Conservation (phyloP, 257 asterid species). For the Salvia miltiorrhiza region DNA sequence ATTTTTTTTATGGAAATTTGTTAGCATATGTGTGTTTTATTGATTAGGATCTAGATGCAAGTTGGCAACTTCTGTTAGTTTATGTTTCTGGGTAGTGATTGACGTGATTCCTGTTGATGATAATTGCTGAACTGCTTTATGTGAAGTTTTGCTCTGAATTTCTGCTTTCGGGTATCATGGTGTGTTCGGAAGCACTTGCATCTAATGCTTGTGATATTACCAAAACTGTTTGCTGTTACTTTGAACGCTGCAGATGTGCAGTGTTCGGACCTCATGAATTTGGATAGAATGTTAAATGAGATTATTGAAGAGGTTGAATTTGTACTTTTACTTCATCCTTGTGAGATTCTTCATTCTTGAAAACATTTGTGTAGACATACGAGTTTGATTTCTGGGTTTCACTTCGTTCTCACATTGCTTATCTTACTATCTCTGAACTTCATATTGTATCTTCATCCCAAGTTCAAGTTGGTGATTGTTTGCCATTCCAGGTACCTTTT, state of each 20-base stretch:
- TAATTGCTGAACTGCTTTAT: neutral
- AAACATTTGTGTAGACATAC: neutral
- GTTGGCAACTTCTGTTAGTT: conserved; percentile 11
- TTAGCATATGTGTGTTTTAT: neutral
- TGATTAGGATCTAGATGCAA: conserved; percentile 5
- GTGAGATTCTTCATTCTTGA: neutral
- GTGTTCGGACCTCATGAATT: neutral
- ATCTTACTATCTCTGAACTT: neutral
- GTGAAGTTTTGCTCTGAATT: neutral
- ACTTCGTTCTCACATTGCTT: neutral
- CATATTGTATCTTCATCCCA: neutral
- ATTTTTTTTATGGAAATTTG: conserved; percentile 5
- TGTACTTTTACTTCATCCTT: neutral
- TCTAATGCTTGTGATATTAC: neutral
- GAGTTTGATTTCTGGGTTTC: neutral
- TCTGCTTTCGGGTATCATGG: conserved; percentile 7
- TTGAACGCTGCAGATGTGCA: neutral
- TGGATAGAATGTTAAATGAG: neutral
- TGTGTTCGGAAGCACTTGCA: neutral
- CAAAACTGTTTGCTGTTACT: neutral
- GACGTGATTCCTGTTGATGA: neutral
- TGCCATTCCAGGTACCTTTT: conserved; percentile 30
- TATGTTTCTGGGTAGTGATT: neutral
- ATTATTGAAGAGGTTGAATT: neutral
- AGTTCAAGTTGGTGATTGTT: conserved; percentile 9